phyloP scores from a whole-genome alignment of 345 rosid genomes.

The Acer yangbiense region DNA sequence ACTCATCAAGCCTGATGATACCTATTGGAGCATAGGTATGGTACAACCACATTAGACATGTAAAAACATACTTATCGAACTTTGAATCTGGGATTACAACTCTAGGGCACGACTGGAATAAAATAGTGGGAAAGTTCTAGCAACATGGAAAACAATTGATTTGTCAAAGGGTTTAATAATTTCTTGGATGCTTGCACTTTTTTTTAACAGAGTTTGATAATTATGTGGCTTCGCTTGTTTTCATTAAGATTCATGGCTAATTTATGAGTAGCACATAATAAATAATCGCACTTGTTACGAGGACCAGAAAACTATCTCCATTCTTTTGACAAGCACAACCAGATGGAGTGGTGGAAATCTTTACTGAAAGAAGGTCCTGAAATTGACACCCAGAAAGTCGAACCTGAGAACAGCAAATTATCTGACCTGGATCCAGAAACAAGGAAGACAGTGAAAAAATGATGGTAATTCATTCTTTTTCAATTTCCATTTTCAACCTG shows the following conservation, averaged over 20 bases:
- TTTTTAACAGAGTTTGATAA: background rate
- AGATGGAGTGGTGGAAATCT: conserved; percentile 95
- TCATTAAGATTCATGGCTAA: too few species aligned
- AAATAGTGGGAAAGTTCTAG: background rate
- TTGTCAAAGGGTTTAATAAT: background rate
- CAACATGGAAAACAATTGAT: background rate
- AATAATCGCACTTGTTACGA: conserved; percentile 27
- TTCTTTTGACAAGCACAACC: conserved; percentile 90
- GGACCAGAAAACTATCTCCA: conserved; percentile 63
- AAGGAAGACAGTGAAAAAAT: conserved; percentile 80
- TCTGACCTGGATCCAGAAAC: conserved; percentile 85
- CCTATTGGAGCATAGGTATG: conserved; percentile 94
- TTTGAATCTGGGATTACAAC: background rate
- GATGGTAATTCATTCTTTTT: conserved; percentile 58
- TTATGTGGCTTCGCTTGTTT: background rate
- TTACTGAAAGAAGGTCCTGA: conserved; percentile 84
- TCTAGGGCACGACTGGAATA: background rate
- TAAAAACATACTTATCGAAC: background rate
- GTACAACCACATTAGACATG: background rate
- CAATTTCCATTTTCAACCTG: background rate
- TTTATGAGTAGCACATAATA: background rate
- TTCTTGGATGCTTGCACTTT: background rate
- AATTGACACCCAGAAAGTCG: conserved; percentile 91
- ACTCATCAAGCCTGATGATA: conserved; percentile 76
- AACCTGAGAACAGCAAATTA: conserved; percentile 84